These are phyloP conservation scores for Daldinia decipiens DNA, from an alignment of 495 filamentous ascomycete genomes.

Conservation along the genomic window DNA sequence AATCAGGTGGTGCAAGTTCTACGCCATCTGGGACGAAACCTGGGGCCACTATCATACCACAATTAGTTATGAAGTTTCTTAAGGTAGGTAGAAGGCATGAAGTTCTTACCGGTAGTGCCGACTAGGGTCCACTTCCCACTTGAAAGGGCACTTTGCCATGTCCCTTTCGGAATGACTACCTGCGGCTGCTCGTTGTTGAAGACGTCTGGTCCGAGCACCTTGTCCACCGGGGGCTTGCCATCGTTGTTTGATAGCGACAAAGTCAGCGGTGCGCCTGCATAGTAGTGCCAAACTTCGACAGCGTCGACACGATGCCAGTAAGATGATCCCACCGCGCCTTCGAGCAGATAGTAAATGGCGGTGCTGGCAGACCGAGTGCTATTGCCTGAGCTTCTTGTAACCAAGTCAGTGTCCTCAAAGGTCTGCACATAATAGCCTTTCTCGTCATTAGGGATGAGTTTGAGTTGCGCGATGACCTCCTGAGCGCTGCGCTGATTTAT, in stretches of 20 bases:
- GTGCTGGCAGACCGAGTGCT: conserved; percentile 58
- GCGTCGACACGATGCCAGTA: conserved; percentile 61
- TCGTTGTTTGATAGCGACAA: conserved; percentile 49
- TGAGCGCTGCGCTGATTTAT: conserved; percentile 46
- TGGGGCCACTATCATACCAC: conserved; percentile 48
- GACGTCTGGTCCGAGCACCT: conserved; percentile 63
- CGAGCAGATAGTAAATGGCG: conserved; percentile 61
- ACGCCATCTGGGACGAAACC: conserved; percentile 52
- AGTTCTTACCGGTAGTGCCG: conserved; percentile 53
- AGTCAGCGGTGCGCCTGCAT: conserved; percentile 58
- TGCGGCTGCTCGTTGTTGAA: conserved; percentile 56
- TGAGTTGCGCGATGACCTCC: conserved; percentile 53
- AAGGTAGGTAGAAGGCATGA: not conserved
- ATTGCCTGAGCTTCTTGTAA: conserved; percentile 19
- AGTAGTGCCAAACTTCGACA: conserved; percentile 62
- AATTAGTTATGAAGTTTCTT: conserved; percentile 2
- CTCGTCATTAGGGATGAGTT: conserved; percentile 55
- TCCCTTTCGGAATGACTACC: conserved; percentile 49
- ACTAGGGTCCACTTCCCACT: conserved; percentile 61
- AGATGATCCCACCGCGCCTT: conserved; percentile 52
- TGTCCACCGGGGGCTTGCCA: conserved; percentile 50
- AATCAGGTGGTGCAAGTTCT: conserved; percentile 51
- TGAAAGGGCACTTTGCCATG: conserved; percentile 58
- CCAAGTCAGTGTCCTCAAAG: conserved; percentile 51
- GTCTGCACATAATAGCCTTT: conserved; percentile 61